Percentiles rank a stretch among this genome's conserved stretches.
Conservation (phyloP, 257 asterid species). For the Nyctanthes arbortristis region DNA sequence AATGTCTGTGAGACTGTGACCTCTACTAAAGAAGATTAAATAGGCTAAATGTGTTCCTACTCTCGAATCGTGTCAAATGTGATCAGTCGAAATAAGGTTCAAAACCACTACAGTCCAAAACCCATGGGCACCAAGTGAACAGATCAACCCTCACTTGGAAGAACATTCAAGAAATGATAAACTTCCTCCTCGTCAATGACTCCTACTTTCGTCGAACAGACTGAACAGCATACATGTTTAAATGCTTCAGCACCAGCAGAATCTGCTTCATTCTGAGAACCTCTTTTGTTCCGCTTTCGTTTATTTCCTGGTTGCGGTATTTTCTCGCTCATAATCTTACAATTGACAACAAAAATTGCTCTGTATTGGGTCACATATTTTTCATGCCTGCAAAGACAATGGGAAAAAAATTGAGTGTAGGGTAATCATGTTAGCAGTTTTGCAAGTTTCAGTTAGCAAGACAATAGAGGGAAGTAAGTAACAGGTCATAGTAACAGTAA, state of each 20-base stretch:
- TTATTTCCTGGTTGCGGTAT: constrained; percentile 58
- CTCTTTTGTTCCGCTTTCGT: constrained; percentile 54
- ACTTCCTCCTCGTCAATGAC: constrained; percentile 79
- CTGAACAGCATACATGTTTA: constrained; percentile 65
- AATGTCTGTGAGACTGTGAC: too few relatives aligned
- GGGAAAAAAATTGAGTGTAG: background rate
- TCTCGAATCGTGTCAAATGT: too few relatives aligned
- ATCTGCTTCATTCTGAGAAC: constrained; percentile 26
- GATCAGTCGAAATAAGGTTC: background rate
- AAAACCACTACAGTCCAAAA: background rate
- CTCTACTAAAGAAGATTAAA: too few relatives aligned
- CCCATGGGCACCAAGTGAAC: background rate
- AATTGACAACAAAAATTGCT: constrained; percentile 81
- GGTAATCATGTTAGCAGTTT: background rate
- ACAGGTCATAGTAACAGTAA: too few relatives aligned
- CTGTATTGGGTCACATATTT: constrained; percentile 70
- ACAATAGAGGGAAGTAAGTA: background rate
- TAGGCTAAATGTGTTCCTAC: too few relatives aligned
- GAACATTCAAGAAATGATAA: constrained; percentile 75
- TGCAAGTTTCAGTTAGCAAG: background rate
- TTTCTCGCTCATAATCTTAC: constrained; percentile 51
- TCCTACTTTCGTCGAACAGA: constrained; percentile 84
- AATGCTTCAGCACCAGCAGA: constrained; percentile 30
- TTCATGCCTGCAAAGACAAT: constrained; percentile 69
- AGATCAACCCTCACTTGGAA: constrained; percentile 76